Evolutionary conservation across 805 yeast species (phyloP), one percentile per base, ranked within the genome.

Genomic region (Tetrapisispora arboricola): DNA sequence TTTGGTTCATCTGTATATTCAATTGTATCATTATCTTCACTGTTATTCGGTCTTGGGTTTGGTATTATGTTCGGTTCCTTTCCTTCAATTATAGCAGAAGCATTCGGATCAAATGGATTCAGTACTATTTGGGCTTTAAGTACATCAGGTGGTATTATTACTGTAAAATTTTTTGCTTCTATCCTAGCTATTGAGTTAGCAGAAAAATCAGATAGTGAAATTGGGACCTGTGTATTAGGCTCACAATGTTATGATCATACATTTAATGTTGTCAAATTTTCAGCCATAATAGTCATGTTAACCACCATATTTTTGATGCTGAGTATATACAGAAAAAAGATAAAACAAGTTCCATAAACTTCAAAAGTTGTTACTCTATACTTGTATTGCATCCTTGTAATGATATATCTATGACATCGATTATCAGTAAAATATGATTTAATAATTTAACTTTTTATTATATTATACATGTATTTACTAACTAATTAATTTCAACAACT

Each of bases 1-100:
- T 26, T 32, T 11, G 15, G 8, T 9, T 8, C 19, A 11, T n/a
- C 20, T 6, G 9, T 27, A 24, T 21, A 7, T 27, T n/a, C 30
- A 4, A 6, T 68, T 21, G 58, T 82, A 3, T 60, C 72, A 0
- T 11, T 71, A 2, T 61, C 80, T 2, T 79, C 87, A 0, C 61
- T 70, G 3, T 52, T 78, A 4, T 67, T 75, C 40, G 92, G 92
- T 0, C 64, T 68, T 25, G 71, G 84, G 17, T 83, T 80, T 60
- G 94, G 94, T 0, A 66, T 81, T 21, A 60, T 75, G 3, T 81
- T 78, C 61, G 90, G 90, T 0, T 73, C 80, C 0, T 78, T 78
- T n/a, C 94, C 94, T 3, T 81, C 88, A 1, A 69, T 80, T 2
- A 68, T 81, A 22, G 87, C 87, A 0, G 94, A 83, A 47, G 64